Conservation (phyloP, 768 basidiomycete genomes). For the Steccherinum ochraceum region DNA sequence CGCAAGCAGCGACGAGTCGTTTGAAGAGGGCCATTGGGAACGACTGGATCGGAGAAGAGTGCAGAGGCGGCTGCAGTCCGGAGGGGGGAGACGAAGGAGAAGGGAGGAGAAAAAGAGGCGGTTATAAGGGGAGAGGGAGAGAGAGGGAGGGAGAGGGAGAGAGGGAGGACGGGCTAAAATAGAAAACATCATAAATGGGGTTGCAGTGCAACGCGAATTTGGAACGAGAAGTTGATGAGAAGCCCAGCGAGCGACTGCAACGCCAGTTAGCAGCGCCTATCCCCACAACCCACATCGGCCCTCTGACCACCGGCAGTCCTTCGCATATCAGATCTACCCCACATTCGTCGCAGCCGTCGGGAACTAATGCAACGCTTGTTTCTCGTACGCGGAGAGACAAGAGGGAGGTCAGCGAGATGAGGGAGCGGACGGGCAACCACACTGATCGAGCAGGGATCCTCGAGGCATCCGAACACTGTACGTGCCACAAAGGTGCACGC, state of each 20-base stretch:
- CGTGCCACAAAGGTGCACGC: too few species aligned
- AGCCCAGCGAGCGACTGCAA: too few species aligned
- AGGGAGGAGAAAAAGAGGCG: neutral
- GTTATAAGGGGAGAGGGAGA: neutral
- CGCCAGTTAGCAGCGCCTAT: too few species aligned
- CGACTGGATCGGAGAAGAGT: conserved; percentile 10
- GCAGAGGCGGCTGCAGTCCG: conserved; percentile 1
- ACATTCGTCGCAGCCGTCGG: too few species aligned
- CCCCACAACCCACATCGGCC: too few species aligned
- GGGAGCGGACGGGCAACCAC: neutral
- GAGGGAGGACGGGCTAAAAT: neutral
- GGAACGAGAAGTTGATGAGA: neutral
- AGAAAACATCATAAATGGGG: neutral
- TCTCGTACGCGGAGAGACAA: too few species aligned
- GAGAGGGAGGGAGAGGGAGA: neutral
- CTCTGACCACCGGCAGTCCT: too few species aligned
- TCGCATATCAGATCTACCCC: too few species aligned
- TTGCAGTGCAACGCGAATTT: neutral
- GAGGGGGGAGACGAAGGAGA: neutral
- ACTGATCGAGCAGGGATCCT: neutral
- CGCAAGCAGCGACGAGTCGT: conserved; percentile 14
- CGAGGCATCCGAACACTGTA: neutral
- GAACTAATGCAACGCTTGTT: too few species aligned
- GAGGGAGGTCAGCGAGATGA: neutral
- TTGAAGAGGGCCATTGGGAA: conserved; percentile 3